Evolutionary conservation across 2,329 filamentous ascomycete species (phyloP), one percentile per base, ranked within the genome.

Genomic region (Pseudocercospora ulei): DNA sequence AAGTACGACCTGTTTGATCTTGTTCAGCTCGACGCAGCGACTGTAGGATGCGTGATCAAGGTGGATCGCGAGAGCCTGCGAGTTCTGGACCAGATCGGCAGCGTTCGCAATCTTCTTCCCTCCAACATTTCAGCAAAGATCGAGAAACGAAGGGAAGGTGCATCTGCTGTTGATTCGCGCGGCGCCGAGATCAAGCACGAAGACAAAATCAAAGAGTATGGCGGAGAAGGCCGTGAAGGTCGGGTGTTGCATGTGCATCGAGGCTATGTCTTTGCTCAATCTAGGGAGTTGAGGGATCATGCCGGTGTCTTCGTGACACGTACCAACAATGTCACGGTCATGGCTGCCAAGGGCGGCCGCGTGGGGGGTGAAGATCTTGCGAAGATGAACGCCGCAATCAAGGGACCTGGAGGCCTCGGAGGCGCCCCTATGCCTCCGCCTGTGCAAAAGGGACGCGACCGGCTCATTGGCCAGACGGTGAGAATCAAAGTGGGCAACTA

Each of bases 181-280:
- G 88, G 90, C 7, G 86, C 87, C 9, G 90, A 98, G 60, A 94
- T 98, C 49, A 77, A 86, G 43, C 70, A 80, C 9, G 88, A 93
- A 40, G 90, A 98, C 59, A 87, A 85, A 1, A 84, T 98, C 43
- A 88, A 88, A 54, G 90, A 98, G 62, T 76, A 79, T 44, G 80
- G 80, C 12, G 90, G 88, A 20, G 86, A 94, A 64, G 76, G 80
- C 51, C 79, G 85, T 39, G 78, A 80, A 53, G 90, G 90, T 51
- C 83, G 83, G 51, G 93, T 98, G 50, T 75, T 94, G 40, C 88
- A 96, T 61, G 87, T 98, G 40, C 80, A 96, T 61, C 79, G 90
- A 35, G 85, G 84, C n/a, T 93, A 78, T 58, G 74, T 95, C 11
- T 98, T 93, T 66, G 68, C 92, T 38, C 83, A 92, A 57, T 93